Evolutionary conservation across 192 early-diverging fungal species (phyloP).

Genomic region (Entomortierella parvispora): DNA sequence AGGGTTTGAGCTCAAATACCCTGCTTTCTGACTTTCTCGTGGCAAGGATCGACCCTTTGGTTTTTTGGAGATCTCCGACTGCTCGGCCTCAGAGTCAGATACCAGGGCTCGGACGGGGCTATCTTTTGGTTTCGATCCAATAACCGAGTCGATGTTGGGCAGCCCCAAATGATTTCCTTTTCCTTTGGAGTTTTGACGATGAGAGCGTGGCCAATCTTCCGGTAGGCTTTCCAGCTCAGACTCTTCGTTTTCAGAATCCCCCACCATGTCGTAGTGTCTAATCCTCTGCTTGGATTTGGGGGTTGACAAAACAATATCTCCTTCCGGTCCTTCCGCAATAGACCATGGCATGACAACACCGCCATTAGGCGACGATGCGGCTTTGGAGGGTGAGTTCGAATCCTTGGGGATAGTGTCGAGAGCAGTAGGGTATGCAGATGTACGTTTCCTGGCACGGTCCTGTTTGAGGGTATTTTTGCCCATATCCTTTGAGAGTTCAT

Average conservation of each 20-base stretch:
- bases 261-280: slow-evolving; percentile 29
- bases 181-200: neutral
- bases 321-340: slow-evolving; percentile 25
- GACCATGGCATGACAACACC: slow-evolving; percentile 36
- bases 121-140: neutral
- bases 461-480: too few species aligned
- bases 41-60: neutral
- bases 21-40: slow-evolving; percentile 6
- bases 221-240: slow-evolving; percentile 12
- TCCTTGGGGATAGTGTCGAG: neutral
- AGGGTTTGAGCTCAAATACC: neutral
- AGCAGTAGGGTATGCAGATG: too few species aligned
- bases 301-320: slow-evolving; percentile 39
- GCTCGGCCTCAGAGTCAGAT: slow-evolving; percentile 36
- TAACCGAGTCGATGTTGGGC: slow-evolving; percentile 5
- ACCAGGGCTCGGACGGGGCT: slow-evolving; percentile 2
- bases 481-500: too few species aligned
- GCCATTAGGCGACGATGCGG: neutral
- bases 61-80: neutral
- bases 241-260: slow-evolving; percentile 35
- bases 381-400: neutral
- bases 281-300: slow-evolving; percentile 34
- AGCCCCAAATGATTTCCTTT: slow-evolving; percentile 19
- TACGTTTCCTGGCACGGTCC: too few species aligned
- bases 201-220: neutral